A percentile compares a stretch with the other conserved stretches of the same genome.
Conservation (phyloP, 768 basidiomycete species). For the Tulasnella sp. region DNA sequence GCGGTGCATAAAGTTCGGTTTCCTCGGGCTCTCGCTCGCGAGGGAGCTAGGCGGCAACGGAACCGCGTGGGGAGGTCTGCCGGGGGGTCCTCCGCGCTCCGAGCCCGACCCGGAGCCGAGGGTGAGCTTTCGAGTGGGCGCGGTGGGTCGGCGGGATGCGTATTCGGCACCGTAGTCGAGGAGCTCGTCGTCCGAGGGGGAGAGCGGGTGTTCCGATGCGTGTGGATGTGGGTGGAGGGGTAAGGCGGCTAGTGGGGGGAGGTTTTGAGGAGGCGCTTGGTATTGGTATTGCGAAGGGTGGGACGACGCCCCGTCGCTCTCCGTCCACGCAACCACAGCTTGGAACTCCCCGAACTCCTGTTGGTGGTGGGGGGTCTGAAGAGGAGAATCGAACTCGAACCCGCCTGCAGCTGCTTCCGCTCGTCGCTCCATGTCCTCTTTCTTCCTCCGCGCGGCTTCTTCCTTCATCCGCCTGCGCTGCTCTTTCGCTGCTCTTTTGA, state of each 20-base stretch:
- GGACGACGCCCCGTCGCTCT: background rate
- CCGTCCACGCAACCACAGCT: background rate
- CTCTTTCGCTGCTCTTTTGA: background rate
- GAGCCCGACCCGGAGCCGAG: background rate
- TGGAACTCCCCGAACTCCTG: slow-evolving; percentile 5
- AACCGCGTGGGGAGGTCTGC: background rate
- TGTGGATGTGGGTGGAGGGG: too few relatives aligned
- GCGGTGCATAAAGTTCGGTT: background rate
- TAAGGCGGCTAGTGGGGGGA: background rate
- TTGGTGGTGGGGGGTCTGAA: background rate
- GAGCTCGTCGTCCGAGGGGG: background rate
- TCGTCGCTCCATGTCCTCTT: background rate
- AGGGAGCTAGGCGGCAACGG: background rate
- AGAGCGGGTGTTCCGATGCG: background rate
- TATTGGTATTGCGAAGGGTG: background rate
- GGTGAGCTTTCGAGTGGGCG: too few relatives aligned
- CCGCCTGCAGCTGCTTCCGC: slow-evolving; percentile 2
- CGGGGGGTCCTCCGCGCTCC: too few relatives aligned
- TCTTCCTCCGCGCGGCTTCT: background rate
- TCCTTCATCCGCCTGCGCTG: background rate
- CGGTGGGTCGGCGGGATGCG: background rate
- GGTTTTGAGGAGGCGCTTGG: background rate
- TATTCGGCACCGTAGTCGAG: background rate
- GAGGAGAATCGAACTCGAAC: background rate
- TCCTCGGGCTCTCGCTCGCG: background rate